A percentile compares a stretch with the other conserved stretches of the same genome.
Evolutionary conservation across 1,139 yeast genomes (phyloP).

Genomic region (Hansenula sp.): DNA sequence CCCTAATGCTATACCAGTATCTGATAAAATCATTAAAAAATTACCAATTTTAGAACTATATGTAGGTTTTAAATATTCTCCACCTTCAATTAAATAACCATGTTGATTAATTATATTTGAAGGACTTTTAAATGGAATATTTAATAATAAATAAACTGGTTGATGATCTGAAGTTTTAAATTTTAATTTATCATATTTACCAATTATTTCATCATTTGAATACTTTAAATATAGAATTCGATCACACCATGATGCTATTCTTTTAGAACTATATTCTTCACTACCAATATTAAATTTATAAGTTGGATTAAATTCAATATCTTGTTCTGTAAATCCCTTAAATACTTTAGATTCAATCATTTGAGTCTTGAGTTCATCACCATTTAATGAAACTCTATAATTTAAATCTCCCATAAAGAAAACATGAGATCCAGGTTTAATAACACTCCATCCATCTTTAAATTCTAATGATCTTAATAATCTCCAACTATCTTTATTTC

Average conservation of each 20-base stretch:
- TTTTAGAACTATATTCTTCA: slow-evolving; percentile 46
- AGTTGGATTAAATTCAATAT: slow-evolving; percentile 65
- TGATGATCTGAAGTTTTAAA: slow-evolving; percentile 29
- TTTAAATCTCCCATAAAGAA: slow-evolving; percentile 83
- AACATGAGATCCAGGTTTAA: slow-evolving; percentile 53
- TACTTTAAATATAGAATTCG: slow-evolving; percentile 60
- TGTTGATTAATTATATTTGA: neutral
- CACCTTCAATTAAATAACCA: neutral
- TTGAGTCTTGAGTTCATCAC: slow-evolving; percentile 57
- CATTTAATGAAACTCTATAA: slow-evolving; percentile 42
- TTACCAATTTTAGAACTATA: neutral
- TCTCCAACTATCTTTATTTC: slow-evolving; percentile 49
- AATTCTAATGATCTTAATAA: slow-evolving; percentile 54
- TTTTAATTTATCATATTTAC: slow-evolving; percentile 21
- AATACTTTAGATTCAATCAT: slow-evolving; percentile 43
- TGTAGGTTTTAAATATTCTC: neutral
- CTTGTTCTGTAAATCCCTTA: slow-evolving; percentile 60
- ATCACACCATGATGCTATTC: slow-evolving; percentile 91
- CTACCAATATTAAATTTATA: slow-evolving; percentile 59
- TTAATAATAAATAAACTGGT: slow-evolving; percentile 25
- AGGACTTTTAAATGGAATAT: slow-evolving; percentile 4
- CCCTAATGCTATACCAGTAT: neutral
- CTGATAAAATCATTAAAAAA: neutral
- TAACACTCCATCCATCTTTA: slow-evolving; percentile 54
- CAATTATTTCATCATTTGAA: slow-evolving; percentile 14